These are phyloP conservation scores for Mortierella sp. DNA, from an alignment of 371 early-diverging fungal species.

Conservation along the genomic window DNA sequence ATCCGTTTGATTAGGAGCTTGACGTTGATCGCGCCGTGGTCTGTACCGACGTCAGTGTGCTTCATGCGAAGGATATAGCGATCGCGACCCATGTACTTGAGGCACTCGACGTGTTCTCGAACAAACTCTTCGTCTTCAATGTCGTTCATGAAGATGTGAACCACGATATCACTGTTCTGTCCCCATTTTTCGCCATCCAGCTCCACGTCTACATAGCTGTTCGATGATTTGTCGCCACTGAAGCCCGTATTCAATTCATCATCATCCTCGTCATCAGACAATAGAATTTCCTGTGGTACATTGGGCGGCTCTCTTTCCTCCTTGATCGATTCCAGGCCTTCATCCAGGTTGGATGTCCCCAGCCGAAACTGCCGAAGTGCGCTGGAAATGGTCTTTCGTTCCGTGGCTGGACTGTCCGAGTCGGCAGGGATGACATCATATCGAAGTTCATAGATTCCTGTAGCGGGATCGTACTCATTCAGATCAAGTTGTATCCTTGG, in stretches of 20 bases:
- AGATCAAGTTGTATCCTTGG: constrained; percentile 51
- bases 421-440: constrained; percentile 51
- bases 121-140: constrained; percentile 55
- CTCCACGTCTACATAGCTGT: constrained; percentile 52
- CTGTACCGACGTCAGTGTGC: constrained; percentile 39
- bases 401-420: constrained; percentile 23
- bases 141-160: constrained; percentile 55
- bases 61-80: constrained; percentile 52
- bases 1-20: constrained; percentile 51
- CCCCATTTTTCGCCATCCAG: constrained; percentile 56
- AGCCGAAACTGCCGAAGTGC: constrained; percentile 39
- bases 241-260: constrained; percentile 28
- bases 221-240: constrained; percentile 3
- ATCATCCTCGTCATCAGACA: constrained; percentile 45
- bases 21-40: constrained; percentile 52
- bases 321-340: constrained; percentile 13
- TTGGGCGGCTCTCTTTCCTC: constrained; percentile 13
- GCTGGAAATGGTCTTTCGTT: constrained; percentile 36
- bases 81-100: constrained; percentile 53
- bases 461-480: constrained; percentile 52
- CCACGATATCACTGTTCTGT: constrained; percentile 44
- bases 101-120: constrained; percentile 51
- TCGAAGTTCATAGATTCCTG: constrained; percentile 52
- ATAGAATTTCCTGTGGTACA: constrained; percentile 40
- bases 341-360: constrained; percentile 18